These are phyloP conservation scores for Fragaria vesca DNA, from an alignment of 306 rosid species.

Conservation along the genomic window DNA sequence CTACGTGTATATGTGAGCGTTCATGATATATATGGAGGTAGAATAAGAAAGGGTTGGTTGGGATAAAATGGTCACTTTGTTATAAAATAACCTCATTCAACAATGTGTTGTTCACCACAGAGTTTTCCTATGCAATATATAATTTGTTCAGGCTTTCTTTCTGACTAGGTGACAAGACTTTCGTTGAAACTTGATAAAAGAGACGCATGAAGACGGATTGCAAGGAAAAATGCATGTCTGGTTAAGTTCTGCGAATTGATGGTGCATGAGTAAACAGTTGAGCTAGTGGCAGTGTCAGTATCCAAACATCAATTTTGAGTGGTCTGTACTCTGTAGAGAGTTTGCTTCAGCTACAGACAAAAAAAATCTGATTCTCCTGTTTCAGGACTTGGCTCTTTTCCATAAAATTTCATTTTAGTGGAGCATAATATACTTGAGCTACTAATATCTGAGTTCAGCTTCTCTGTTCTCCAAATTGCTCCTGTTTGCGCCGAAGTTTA, in stretches of 20 bases:
- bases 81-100: neutral
- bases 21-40: neutral
- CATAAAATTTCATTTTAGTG: slow-evolving; percentile 35
- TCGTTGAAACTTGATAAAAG: neutral
- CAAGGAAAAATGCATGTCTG: neutral
- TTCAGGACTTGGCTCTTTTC: slow-evolving; percentile 39
- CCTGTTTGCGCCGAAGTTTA: slow-evolving; percentile 17
- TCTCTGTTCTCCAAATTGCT: slow-evolving; percentile 23
- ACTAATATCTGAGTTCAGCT: slow-evolving; percentile 8
- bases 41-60: neutral
- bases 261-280: slow-evolving; percentile 25
- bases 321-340: slow-evolving; percentile 10
- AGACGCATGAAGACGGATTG: neutral
- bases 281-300: slow-evolving; percentile 21
- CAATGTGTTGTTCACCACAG: neutral
- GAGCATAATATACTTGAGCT: slow-evolving; percentile 4
- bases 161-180: slow-evolving; percentile 10
- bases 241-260: slow-evolving; percentile 11
- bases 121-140: neutral
- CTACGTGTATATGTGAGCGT: neutral
- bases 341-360: slow-evolving; percentile 32
- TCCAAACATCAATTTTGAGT: slow-evolving; percentile 5
- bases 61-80: neutral
- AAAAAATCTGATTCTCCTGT: slow-evolving; percentile 35
- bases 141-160: neutral